phyloP scores from a whole-genome alignment of 2,329 filamentous ascomycete species.

The Stachybotrys elegans region DNA sequence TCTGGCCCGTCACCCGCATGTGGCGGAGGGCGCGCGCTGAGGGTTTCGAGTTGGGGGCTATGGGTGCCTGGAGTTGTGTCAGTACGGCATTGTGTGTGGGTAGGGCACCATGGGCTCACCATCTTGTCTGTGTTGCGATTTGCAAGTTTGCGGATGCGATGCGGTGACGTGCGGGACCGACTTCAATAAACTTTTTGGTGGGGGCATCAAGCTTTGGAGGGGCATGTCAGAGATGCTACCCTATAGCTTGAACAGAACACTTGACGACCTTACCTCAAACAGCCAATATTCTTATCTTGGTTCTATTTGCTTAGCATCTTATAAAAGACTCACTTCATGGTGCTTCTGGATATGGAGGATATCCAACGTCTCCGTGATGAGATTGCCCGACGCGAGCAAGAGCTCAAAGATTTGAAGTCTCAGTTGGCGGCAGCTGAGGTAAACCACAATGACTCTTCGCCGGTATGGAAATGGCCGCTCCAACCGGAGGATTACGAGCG shows the following conservation, averaged over 20 bases:
- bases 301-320: not conserved
- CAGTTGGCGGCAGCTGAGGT: constrained; percentile 39
- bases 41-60: constrained; percentile 38
- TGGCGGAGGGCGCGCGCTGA: constrained; percentile 53
- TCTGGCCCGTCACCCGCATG: constrained; percentile 42
- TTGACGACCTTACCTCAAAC: no score
- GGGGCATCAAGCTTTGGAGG: no score
- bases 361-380: constrained; percentile 38
- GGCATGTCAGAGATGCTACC: no score
- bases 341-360: constrained; percentile 34
- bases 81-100: no score
- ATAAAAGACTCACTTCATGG: no score
- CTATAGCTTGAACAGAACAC: no score
- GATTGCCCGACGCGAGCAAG: constrained; percentile 42
- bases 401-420: constrained; percentile 39
- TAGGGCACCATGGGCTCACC: no score
- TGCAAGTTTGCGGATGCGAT: no score
- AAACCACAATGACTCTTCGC: constrained; percentile 7
- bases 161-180: no score
- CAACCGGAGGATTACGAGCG: constrained; percentile 69
- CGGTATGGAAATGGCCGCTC: constrained; percentile 60
- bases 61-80: constrained; percentile 19
- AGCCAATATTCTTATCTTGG: not conserved
- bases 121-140: constrained; percentile 15
- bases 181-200: no score